Evolutionary conservation across 768 basidiomycete species (phyloP).

Genomic region (Lactarius psammicola): DNA sequence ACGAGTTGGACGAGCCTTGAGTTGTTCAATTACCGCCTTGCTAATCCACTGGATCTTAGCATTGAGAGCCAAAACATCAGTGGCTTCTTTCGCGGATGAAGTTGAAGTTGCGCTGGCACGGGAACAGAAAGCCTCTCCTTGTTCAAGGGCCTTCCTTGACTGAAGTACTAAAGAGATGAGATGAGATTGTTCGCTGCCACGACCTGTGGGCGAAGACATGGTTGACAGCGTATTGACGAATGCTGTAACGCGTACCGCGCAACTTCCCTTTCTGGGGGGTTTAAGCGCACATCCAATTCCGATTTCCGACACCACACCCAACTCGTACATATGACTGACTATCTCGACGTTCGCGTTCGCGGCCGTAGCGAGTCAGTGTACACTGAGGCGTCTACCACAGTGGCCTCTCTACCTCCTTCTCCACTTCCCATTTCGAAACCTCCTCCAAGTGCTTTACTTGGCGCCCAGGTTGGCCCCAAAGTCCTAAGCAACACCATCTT

Average conservation of each 20-base stretch:
- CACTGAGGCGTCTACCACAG: constrained; percentile 11
- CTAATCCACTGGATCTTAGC: constrained; percentile 79
- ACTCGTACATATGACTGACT: constrained; percentile 14
- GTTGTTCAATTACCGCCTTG: constrained; percentile 70
- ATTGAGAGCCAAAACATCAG: constrained; percentile 74
- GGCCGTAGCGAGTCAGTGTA: constrained; percentile 12
- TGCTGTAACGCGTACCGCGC: constrained; percentile 11
- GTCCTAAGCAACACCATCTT: constrained; percentile 71
- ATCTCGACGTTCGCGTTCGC: constrained; percentile 16
- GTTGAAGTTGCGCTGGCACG: constrained; percentile 63
- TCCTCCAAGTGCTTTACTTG: neutral
- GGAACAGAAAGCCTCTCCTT: constrained; percentile 73
- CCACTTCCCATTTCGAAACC: constrained; percentile 16
- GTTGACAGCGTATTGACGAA: neutral
- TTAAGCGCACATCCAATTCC: neutral
- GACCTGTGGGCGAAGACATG: constrained; percentile 22
- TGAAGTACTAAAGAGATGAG: constrained; percentile 74
- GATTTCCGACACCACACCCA: neutral
- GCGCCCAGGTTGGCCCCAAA: constrained; percentile 23
- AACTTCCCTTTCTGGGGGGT: constrained; percentile 6
- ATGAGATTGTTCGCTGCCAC: constrained; percentile 49
- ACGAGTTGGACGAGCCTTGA: constrained; percentile 53
- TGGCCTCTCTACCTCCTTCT: constrained; percentile 18
- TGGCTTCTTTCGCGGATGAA: constrained; percentile 59
- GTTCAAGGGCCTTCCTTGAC: constrained; percentile 79